These are phyloP conservation scores for Pyrus betulifolia DNA, from an alignment of 306 rosid species.

Conservation along the genomic window DNA sequence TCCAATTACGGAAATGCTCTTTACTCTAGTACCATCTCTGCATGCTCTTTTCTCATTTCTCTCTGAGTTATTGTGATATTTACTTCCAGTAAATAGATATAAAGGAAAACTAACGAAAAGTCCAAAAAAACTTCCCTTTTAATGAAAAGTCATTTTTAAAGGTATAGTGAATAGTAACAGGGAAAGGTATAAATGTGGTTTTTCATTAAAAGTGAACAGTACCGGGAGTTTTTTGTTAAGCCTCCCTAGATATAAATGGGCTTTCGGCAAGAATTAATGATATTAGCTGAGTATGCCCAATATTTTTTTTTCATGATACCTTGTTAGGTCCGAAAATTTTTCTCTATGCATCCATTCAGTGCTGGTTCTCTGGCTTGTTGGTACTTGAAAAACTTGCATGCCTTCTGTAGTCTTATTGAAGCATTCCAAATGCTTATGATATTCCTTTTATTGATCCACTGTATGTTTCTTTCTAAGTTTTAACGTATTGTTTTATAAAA, in stretches of 20 bases:
- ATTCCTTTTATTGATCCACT: not conserved
- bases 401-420: not conserved
- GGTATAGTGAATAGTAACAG: too few relatives aligned
- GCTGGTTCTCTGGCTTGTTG: slow-evolving; percentile 1
- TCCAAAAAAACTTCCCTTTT: too few relatives aligned
- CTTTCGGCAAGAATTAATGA: not conserved
- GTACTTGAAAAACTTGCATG: not conserved
- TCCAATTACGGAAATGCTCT: not conserved
- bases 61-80: not conserved
- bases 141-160: too few relatives aligned
- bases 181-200: too few relatives aligned
- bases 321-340: not conserved
- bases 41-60: not conserved
- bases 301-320: not conserved
- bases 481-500: not conserved
- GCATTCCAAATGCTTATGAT: not conserved
- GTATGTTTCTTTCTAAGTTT: not conserved
- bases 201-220: too few relatives aligned
- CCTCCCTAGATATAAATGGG: not conserved
- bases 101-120: too few relatives aligned
- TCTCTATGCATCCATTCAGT: not conserved
- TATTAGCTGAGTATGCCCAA: not conserved
- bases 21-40: not conserved
- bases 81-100: not conserved
- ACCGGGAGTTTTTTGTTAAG: too few relatives aligned